Base-by-base conservation (phyloP, 768 basidiomycete species). In the Podaxis rugospora region DNA sequence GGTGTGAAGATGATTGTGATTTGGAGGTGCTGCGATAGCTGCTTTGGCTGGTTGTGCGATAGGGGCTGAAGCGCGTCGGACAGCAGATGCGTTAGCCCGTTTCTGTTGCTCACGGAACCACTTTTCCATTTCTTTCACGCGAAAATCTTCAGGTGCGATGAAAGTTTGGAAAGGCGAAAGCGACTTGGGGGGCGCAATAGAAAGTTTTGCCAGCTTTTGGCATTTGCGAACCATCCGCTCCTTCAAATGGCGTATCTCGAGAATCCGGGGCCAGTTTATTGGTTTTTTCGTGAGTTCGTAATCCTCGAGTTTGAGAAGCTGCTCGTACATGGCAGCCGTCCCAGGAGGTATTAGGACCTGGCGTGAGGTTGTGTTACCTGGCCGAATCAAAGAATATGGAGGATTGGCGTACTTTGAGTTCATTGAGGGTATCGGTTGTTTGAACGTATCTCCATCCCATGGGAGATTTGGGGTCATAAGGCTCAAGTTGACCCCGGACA, bases 221-320 rank as follows among this genome's bases (percentile, higher is more conserved):
- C 87, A 90, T 67, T 90, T 91, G 71, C 88, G 86, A 63, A 90
- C 84, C 88, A 90, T 89, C 61, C 89, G 82, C 70, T 91, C 89
- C 75, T 91, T 91, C 67, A 91, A 77, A 64, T 84, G 89, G 13
- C 89, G 87, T 51, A 91, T 88, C 69, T 89, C 81, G 63, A 88
- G 76, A 66, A 91, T 81, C 63, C 85, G 83, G 51, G 87, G 82
- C 88, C 87, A 90, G 61, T 83, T 81, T 21, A 86, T 77, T 2
- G 75, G 75, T 60, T 83, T 82, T 71, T 83, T 86, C 44, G 77
- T 76, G 21, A 91, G 80, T 67, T 90, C 89, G 27, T 74, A 73
- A 4, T 74, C 72, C 71, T 91, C 89, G 42, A 83, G 75, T 65
- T 82, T 82, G 46, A 90, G 76, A 21, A 91, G 79, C 63, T 88